These are phyloP conservation scores for Eucalyptus marginata DNA, from an alignment of 345 rosid species.

Conservation along the genomic window DNA sequence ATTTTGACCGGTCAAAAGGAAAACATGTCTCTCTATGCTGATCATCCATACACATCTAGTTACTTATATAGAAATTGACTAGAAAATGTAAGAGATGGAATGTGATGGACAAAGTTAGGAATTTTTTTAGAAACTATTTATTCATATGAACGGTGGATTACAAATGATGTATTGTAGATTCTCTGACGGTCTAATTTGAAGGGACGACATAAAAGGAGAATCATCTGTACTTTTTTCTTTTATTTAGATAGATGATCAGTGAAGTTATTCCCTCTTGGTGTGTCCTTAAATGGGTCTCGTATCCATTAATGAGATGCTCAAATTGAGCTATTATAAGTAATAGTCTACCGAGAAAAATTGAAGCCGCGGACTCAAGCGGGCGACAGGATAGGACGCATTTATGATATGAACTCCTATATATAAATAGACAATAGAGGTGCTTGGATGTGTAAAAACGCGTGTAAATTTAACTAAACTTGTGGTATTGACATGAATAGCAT, in stretches of 20 bases:
- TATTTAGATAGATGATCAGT: not conserved
- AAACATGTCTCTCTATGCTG: too few species aligned
- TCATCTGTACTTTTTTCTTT: not conserved
- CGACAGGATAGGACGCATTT: fast-evolving
- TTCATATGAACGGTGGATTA: not conserved
- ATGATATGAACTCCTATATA: not conserved
- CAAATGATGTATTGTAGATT: not conserved
- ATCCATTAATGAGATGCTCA: not conserved
- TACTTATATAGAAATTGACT: not conserved
- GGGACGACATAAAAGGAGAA: not conserved
- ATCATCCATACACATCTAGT: too few species aligned
- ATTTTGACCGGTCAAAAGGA: too few species aligned
- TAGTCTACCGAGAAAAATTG: not conserved
- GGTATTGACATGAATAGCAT: not conserved
- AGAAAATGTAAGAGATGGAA: not conserved
- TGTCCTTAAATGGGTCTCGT: not conserved
- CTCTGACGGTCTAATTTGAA: not conserved
- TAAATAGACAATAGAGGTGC: not conserved
- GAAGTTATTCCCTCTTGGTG: not conserved
- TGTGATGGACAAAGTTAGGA: not conserved
- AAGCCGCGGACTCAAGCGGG: fast-evolving
- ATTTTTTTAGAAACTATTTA: not conserved
- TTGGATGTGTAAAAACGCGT: not conserved
- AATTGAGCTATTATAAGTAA: not conserved
- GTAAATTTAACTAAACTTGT: not conserved